Evolutionary conservation across 208 protist genomes (phyloP).

Genomic region (Vickermania spadyakhi): DNA sequence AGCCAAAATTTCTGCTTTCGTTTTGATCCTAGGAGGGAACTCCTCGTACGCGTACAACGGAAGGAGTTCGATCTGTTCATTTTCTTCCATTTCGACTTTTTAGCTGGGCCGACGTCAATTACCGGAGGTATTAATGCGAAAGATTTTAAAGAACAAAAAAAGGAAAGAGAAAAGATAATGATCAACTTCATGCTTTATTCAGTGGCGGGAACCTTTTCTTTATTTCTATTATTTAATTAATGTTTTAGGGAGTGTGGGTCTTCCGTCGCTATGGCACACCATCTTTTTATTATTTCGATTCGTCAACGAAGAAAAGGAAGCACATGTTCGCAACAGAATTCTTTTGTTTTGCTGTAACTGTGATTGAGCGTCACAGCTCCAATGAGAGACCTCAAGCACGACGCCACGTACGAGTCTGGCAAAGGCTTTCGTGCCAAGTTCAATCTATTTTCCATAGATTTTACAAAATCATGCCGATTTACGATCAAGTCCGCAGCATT

Average conservation of each 20-base stretch:
- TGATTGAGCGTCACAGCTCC: slow-evolving; percentile 64
- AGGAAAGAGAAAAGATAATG: slow-evolving; percentile 3
- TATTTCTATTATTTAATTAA: no score
- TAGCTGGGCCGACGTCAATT: neutral
- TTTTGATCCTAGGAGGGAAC: slow-evolving; percentile 35
- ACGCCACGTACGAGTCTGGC: slow-evolving; percentile 65
- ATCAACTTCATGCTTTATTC: no score
- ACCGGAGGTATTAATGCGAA: neutral
- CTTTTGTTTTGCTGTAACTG: slow-evolving; percentile 28
- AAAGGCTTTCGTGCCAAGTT: slow-evolving; percentile 35
- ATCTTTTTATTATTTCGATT: no score
- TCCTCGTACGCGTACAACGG: slow-evolving; percentile 54
- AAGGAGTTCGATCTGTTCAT: slow-evolving; percentile 15
- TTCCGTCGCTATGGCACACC: no score
- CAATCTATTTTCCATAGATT: no score
- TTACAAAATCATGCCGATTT: slow-evolving; percentile 19
- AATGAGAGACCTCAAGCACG: slow-evolving; percentile 62
- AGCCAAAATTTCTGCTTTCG: slow-evolving; percentile 48
- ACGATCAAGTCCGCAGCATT: slow-evolving; percentile 54
- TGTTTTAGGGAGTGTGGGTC: no score
- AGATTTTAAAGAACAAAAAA: neutral
- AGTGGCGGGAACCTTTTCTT: no score
- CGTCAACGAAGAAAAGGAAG: slow-evolving; percentile 27
- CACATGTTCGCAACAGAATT: slow-evolving; percentile 46
- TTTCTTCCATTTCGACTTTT: neutral